Conservation (phyloP, 352 stramenopile genomes). For the Pilasporangium apinafurcum region DNA sequence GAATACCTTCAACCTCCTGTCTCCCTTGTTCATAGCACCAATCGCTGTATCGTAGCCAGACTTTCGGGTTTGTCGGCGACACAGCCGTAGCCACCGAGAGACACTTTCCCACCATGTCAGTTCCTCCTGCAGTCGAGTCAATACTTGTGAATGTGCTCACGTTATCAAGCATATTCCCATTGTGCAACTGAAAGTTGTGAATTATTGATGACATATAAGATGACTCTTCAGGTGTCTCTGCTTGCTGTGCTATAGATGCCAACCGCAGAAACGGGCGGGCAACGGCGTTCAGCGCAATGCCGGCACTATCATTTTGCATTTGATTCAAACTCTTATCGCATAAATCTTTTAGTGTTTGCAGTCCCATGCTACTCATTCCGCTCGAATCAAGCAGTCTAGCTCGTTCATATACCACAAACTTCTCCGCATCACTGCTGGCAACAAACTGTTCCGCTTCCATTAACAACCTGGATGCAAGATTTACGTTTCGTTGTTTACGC, state of each 20-base stretch:
- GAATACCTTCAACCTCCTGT: conserved; percentile 29
- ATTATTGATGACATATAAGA: background rate
- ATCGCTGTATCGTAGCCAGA: conserved; percentile 60
- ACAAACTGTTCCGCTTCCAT: conserved; percentile 8
- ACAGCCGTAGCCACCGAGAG: conserved; percentile 24
- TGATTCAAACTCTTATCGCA: conserved; percentile 7
- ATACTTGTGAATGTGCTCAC: background rate
- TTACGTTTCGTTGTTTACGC: conserved; percentile 49
- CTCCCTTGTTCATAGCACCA: conserved; percentile 65
- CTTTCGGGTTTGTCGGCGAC: conserved; percentile 24
- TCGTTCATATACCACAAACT: conserved; percentile 22
- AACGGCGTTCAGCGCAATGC: background rate
- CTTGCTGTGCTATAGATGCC: conserved; percentile 8
- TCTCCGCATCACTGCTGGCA: background rate
- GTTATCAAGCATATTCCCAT: background rate
- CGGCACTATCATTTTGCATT: background rate
- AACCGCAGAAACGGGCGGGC: conserved; percentile 22
- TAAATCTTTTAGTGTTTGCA: conserved; percentile 16
- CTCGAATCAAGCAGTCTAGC: conserved; percentile 25
- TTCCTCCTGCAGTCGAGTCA: conserved; percentile 11
- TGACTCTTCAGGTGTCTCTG: conserved; percentile 9
- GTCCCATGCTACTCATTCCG: conserved; percentile 21
- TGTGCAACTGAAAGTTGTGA: too few relatives aligned
- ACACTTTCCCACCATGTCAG: conserved; percentile 7
- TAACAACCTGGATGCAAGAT: conserved; percentile 24